Conservation (phyloP, 2,329 filamentous ascomycete species). For the Apiospora kogelbergensis region DNA sequence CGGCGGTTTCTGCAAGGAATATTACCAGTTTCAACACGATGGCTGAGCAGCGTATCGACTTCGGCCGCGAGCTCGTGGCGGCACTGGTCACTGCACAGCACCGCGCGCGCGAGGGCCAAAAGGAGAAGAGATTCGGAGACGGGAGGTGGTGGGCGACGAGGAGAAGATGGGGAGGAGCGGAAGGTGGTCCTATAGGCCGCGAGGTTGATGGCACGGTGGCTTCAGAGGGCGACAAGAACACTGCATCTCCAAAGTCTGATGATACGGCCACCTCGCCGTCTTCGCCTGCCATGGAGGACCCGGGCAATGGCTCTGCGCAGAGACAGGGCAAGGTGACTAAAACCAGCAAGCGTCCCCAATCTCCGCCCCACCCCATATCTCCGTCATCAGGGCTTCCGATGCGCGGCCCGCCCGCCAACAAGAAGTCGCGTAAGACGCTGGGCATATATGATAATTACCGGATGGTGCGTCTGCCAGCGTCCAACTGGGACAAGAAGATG, state of each 20-base stretch:
- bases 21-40: slow-evolving; percentile 48
- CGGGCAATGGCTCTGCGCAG: neutral
- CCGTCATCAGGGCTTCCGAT: slow-evolving; percentile 16
- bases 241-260: neutral
- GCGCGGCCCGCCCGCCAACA: slow-evolving; percentile 34
- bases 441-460: slow-evolving; percentile 64
- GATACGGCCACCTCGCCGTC: neutral
- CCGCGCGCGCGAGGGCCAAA: slow-evolving; percentile 56
- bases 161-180: slow-evolving; percentile 62
- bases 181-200: slow-evolving; percentile 62
- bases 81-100: slow-evolving; percentile 64
- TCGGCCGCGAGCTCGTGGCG: slow-evolving; percentile 60
- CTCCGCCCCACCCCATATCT: slow-evolving; percentile 13
- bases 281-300: neutral
- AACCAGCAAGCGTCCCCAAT: slow-evolving; percentile 9
- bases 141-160: slow-evolving; percentile 62
- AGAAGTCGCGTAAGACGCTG: slow-evolving; percentile 55
- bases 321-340: neutral
- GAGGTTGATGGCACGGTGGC: slow-evolving; percentile 52
- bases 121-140: slow-evolving; percentile 57
- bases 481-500: slow-evolving; percentile 61
- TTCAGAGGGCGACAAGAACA: slow-evolving; percentile 46
- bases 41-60: slow-evolving; percentile 61
- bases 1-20: slow-evolving; percentile 58
- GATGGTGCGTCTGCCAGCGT: slow-evolving; percentile 57